These are phyloP conservation scores for Colletotrichum orchidophilum DNA, from an alignment of 2,329 filamentous ascomycete species.

Conservation along the genomic window DNA sequence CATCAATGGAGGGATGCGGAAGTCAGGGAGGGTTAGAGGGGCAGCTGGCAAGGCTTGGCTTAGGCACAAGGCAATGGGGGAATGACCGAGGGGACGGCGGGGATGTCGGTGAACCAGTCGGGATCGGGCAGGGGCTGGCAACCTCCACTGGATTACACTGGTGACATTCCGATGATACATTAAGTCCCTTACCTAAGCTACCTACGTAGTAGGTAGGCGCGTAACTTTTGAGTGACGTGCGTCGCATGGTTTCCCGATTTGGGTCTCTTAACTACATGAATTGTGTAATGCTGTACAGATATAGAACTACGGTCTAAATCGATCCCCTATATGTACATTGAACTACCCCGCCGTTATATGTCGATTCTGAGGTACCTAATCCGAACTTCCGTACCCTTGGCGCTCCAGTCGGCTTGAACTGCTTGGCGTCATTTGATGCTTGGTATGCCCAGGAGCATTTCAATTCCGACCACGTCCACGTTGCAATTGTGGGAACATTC, in stretches of 20 bases:
- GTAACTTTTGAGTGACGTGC: constrained; percentile 1
- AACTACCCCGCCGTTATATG: neutral
- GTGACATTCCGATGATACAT: neutral
- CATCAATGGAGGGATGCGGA: neutral
- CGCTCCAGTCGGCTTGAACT: neutral
- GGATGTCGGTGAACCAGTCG: neutral
- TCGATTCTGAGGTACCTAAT: neutral
- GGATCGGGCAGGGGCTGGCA: neutral
- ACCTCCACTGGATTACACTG: neutral
- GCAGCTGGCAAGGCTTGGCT: neutral
- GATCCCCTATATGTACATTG: constrained; percentile 20
- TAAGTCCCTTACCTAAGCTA: neutral
- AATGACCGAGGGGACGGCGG: too few relatives aligned
- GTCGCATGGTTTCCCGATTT: neutral
- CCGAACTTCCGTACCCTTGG: neutral
- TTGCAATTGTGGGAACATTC: neutral
- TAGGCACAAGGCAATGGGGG: neutral
- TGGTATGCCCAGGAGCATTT: neutral
- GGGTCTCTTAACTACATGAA: constrained; percentile 7
- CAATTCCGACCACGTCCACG: neutral
- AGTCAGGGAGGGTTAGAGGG: neutral
- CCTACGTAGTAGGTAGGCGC: neutral
- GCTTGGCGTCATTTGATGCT: neutral
- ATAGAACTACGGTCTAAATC: neutral
- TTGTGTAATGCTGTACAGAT: neutral